Evolutionary conservation across 176 grass and related monocot genomes (phyloP).

Genomic region (Dendrocalamus sinicus): DNA sequence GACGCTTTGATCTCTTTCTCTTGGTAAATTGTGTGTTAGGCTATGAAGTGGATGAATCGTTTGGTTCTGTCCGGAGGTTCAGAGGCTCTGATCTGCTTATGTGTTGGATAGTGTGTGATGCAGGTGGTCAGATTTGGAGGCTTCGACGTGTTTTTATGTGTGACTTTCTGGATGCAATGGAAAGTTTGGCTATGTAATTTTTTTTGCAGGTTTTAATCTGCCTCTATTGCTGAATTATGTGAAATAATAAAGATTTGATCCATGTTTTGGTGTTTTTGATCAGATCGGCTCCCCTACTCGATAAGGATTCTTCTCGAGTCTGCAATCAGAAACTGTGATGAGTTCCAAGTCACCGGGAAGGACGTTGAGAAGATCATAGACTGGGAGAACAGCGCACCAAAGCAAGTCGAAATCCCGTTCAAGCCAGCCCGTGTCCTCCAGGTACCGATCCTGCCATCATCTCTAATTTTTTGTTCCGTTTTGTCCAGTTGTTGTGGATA

Average conservation of each 20-base stretch:
- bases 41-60: neutral
- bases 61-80: neutral
- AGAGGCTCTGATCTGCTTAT: conserved; percentile 23
- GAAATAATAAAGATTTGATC: neutral
- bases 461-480: conserved; percentile 10
- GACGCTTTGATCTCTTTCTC: conserved; percentile 7
- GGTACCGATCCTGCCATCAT: conserved; percentile 38
- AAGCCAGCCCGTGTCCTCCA: conserved; percentile 96
- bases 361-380: conserved; percentile 96
- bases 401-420: conserved; percentile 95
- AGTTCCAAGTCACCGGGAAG: conserved; percentile 89
- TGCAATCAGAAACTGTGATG: conserved; percentile 93
- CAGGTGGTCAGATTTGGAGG: neutral
- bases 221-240: neutral
- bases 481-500: conserved; percentile 18
- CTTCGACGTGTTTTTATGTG: neutral
- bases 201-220: neutral
- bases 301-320: conserved; percentile 96
- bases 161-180: neutral
- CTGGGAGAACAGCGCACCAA: conserved; percentile 86
- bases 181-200: neutral
- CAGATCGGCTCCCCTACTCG: conserved; percentile 91
- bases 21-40: neutral
- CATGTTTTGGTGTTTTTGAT: neutral
- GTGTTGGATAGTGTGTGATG: conserved; percentile 13